Evolutionary conservation across 2,329 filamentous ascomycete genomes (phyloP).

Genomic region (Microascus cirrosus): DNA sequence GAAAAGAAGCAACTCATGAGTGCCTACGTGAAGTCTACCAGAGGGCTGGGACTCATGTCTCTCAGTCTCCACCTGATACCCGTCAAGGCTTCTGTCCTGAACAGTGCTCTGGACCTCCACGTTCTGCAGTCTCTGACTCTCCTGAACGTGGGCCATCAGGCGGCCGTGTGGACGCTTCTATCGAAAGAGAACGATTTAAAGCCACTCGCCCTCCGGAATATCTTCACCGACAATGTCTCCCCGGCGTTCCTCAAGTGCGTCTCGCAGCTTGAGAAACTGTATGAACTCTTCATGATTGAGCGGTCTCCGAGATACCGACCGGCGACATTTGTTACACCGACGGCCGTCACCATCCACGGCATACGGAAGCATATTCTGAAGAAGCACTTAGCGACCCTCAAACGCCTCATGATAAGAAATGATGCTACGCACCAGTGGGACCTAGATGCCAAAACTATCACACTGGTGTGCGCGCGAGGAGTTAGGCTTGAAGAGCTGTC

Average conservation of each 20-base stretch:
- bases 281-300: conserved; percentile 51
- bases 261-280: conserved; percentile 37
- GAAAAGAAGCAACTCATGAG: conserved; percentile 19
- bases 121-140: conserved; percentile 46
- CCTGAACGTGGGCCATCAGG: conserved; percentile 52
- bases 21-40: conserved; percentile 45
- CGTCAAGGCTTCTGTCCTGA: conserved; percentile 45
- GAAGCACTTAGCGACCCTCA: conserved; percentile 44
- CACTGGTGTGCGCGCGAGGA: conserved; percentile 40
- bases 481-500: conserved; percentile 42
- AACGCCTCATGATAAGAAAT: conserved; percentile 50
- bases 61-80: conserved; percentile 49
- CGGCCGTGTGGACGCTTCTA: conserved; percentile 46
- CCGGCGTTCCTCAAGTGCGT: conserved; percentile 41
- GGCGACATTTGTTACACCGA: conserved; percentile 39
- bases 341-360: conserved; percentile 39
- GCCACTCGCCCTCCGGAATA: conserved; percentile 41
- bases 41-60: conserved; percentile 44
- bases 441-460: conserved; percentile 39
- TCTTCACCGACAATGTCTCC: conserved; percentile 55
- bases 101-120: conserved; percentile 43
- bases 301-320: conserved; percentile 37
- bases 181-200: conserved; percentile 38
- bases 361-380: conserved; percentile 45
- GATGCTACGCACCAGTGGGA: conserved; percentile 42